phyloP scores from a whole-genome alignment of 1,284 basidiomycete genomes.

The Cerioporus squamosus region DNA sequence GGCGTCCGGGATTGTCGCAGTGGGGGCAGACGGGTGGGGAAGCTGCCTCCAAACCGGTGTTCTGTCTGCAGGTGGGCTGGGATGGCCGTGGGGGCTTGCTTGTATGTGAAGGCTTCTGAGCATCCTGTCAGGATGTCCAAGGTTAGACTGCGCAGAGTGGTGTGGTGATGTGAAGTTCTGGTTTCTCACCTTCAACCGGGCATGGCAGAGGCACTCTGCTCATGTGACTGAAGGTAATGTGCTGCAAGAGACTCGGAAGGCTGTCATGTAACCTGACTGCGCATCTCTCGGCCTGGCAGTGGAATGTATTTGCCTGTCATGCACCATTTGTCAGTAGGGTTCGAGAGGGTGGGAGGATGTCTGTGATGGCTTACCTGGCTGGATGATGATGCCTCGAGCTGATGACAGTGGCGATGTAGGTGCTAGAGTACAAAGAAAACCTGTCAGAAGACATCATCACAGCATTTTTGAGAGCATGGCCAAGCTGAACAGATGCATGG shows the following conservation, averaged over 20 bases:
- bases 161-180: neutral
- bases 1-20: slow-evolving; percentile 3
- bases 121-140: slow-evolving; percentile 15
- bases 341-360: no score
- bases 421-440: slow-evolving; percentile 10
- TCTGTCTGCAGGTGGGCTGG: slow-evolving; percentile 17
- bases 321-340: neutral
- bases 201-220: slow-evolving; percentile 25
- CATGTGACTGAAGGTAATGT: slow-evolving; percentile 27
- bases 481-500: no score
- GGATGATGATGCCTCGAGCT: neutral
- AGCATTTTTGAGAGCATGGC: no score
- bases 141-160: neutral
- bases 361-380: neutral
- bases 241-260: slow-evolving; percentile 21
- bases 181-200: slow-evolving; percentile 25
- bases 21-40: neutral
- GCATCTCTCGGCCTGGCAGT: slow-evolving; percentile 24
- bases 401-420: slow-evolving; percentile 11
- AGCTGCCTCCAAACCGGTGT: slow-evolving; percentile 5
- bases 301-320: slow-evolving; percentile 26
- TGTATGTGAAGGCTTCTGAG: slow-evolving; percentile 10
- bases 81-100: slow-evolving; percentile 7
- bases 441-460: neutral
- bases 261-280: slow-evolving; percentile 22